phyloP scores from a whole-genome alignment of 192 early-diverging fungal species.

The Cetraspora pellucida region DNA sequence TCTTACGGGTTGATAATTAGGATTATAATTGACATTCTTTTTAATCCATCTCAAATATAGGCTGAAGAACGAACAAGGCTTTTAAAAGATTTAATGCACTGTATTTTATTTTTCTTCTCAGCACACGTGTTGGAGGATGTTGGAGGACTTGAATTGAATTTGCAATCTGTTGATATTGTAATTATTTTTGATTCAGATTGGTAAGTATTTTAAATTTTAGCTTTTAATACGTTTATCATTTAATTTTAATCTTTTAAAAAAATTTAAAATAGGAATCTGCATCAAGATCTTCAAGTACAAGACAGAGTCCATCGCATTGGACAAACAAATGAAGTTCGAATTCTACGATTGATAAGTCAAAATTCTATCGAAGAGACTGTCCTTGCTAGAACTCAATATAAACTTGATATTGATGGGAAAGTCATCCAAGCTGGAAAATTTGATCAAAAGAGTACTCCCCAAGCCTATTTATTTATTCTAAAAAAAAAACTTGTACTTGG shows the following conservation, averaged over 20 bases:
- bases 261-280: constrained; percentile 74
- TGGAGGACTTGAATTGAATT: constrained; percentile 67
- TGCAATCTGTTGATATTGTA: constrained; percentile 86
- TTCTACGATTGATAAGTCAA: constrained; percentile 88
- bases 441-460: constrained; percentile 91
- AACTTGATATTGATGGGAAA: constrained; percentile 96
- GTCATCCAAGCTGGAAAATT: constrained; percentile 99
- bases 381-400: constrained; percentile 90
- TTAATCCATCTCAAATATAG: neutral
- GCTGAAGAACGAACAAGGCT: constrained; percentile 82
- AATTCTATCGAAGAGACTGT: constrained; percentile 95
- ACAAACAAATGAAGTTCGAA: constrained; percentile 97
- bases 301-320: constrained; percentile 99
- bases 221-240: neutral
- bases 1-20: no score
- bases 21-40: no score
- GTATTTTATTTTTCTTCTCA: constrained; percentile 88
- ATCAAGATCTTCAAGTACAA: constrained; percentile 97
- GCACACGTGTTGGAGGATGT: constrained; percentile 95
- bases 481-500: no score
- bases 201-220: constrained; percentile 48
- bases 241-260: neutral
- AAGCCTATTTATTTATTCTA: no score
- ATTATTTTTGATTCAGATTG: constrained; percentile 99
- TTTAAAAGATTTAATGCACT: constrained; percentile 81